Conservation (phyloP, 139 green algal genomes). For the Micractinium conductrix region DNA sequence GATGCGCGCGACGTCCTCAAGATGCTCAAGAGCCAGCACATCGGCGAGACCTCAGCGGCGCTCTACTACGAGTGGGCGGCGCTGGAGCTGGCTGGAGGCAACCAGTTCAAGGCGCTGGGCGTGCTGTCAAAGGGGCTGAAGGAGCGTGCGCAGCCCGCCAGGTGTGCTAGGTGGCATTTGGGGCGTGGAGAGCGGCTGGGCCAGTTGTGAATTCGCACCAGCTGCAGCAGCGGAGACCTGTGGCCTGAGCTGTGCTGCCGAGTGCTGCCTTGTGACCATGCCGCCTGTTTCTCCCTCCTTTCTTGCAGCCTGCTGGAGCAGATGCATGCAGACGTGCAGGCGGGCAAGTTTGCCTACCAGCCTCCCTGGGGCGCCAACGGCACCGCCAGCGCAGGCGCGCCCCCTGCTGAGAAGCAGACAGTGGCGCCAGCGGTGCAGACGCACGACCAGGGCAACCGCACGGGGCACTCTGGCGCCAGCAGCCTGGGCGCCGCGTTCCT, state of each 20-base stretch:
- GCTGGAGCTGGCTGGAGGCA: conserved; percentile 71
- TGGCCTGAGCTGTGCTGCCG: too few relatives aligned
- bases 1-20: conserved; percentile 91
- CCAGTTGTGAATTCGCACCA: too few relatives aligned
- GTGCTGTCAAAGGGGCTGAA: conserved; percentile 71
- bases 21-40: conserved; percentile 79
- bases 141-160: conserved; percentile 58
- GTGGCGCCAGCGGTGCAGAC: too few relatives aligned
- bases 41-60: conserved; percentile 59
- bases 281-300: neutral
- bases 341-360: conserved; percentile 33
- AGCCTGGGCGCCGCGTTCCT: conserved; percentile 27
- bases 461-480: conserved; percentile 9
- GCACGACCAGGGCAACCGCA: too few relatives aligned
- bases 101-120: conserved; percentile 59
- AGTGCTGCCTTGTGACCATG: neutral
- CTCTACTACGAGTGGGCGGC: conserved; percentile 84
- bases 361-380: conserved; percentile 14
- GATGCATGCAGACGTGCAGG: conserved; percentile 52
- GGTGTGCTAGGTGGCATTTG: neutral
- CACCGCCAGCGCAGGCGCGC: neutral
- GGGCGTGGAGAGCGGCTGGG: neutral
- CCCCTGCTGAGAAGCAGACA: too few relatives aligned
- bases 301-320: conserved; percentile 57
- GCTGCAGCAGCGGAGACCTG: too few relatives aligned